These are phyloP conservation scores for Pseudoturritis turrita DNA, from an alignment of 345 rosid species.

Conservation along the genomic window DNA sequence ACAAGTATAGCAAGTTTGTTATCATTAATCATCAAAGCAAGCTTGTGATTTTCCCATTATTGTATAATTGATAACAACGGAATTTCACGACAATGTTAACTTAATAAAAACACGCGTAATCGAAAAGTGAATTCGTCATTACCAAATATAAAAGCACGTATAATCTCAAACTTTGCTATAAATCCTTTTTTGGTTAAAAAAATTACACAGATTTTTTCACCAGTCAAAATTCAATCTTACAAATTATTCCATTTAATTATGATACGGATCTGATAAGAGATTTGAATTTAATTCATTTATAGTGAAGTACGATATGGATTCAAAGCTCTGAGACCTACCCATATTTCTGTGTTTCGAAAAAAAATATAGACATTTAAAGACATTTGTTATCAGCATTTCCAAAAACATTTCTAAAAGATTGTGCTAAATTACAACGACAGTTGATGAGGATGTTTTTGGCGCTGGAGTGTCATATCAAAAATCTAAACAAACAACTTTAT, in stretches of 20 bases:
- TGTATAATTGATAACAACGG: background rate
- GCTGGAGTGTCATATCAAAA: slow-evolving; percentile 19
- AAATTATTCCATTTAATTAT: background rate
- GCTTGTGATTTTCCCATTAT: background rate
- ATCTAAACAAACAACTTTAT: slow-evolving; percentile 5
- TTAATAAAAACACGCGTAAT: background rate
- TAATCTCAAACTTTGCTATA: background rate
- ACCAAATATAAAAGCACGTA: background rate
- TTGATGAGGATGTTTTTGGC: slow-evolving; percentile 20
- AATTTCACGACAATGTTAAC: background rate
- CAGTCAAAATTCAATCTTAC: background rate
- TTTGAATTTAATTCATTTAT: background rate
- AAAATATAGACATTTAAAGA: background rate
- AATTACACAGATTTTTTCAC: background rate
- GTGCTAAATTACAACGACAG: background rate
- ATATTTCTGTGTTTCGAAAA: slow-evolving; percentile 1
- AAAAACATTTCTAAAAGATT: background rate
- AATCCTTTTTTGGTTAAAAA: background rate
- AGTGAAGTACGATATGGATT: slow-evolving; percentile 1
- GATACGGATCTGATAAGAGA: background rate
- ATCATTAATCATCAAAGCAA: background rate
- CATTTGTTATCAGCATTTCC: background rate
- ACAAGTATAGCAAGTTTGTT: background rate
- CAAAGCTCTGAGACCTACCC: slow-evolving; percentile 12
- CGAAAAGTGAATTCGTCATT: background rate